Base-by-base conservation (phyloP, 2,329 filamentous ascomycete genomes). In the Ophidiomyces ophidiicola region DNA sequence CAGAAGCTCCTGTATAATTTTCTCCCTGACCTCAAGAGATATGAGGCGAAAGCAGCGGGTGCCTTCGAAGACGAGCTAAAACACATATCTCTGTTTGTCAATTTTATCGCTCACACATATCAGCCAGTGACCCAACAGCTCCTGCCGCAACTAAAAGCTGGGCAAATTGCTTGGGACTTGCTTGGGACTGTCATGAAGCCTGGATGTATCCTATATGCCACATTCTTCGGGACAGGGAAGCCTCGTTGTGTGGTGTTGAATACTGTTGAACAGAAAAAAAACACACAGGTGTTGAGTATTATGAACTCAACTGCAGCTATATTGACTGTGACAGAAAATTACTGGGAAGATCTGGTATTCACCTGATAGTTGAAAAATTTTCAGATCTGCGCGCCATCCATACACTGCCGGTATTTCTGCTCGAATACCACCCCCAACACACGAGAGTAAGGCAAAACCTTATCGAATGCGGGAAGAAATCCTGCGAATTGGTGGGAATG, bases 401-500 rank as follows among this genome's bases (percentile, higher is more conserved):
- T 38, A 44, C 43, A 19, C 49, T 61, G 23, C 34, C 50, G n/a
- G 52, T 49, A 5, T 59, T 50, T 41, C 55, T 55, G 30, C 48
- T 62, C 35, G 11, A 41, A 33, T 51, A 57, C 37, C 42, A 60
- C 46, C 42, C 39, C n/a, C 45, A 29, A 26, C 26, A 45, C 34
- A 35, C 51, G 14, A 19, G 48, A 28, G 41, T 54, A 25, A 46
- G 25, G 28, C 46, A 50, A 34, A 20, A 54, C 19, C 39, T 60
- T 7, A 36, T 52, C n/a, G 41, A 49, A 39, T 49, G 48, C 30
- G 50, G 52, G 34, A 44, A 44, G 34, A 55, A 52, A 25, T 59
- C 59, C 41, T 40, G 47, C 4, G 42, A 44, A 32, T 41, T 58
- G 17, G 53, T 47, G 10, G 29, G 14, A 14, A 32, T 14, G 7